These are phyloP conservation scores for Dalechampia spathulata DNA, from an alignment of 441 rosid genomes.

Conservation along the genomic window DNA sequence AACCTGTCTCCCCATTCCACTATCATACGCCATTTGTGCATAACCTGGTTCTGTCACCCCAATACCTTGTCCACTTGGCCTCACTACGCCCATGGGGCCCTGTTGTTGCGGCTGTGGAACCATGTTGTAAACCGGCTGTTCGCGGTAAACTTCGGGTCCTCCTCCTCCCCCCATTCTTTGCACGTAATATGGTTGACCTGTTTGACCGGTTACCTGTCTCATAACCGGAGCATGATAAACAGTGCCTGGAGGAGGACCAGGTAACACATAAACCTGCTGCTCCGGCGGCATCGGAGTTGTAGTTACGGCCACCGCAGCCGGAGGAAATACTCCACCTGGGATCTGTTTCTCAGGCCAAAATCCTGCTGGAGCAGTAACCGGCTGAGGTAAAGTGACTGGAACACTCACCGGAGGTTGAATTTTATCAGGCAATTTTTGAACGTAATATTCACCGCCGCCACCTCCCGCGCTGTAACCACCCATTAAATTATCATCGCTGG, in stretches of 20 bases:
- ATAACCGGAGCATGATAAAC: conserved; percentile 49
- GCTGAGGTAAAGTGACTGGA: background rate
- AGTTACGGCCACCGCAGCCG: conserved; percentile 26
- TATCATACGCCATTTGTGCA: conserved; percentile 48
- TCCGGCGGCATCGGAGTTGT: conserved; percentile 32
- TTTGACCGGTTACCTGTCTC: conserved; percentile 41
- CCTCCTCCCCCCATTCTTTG: conserved; percentile 38
- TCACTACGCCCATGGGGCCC: conserved; percentile 21
- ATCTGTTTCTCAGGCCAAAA: conserved; percentile 64
- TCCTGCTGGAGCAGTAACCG: conserved; percentile 32
- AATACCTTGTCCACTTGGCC: conserved; percentile 23
- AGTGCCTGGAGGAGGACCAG: conserved; percentile 30
- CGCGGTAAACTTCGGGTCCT: conserved; percentile 55
- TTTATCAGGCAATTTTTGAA: conserved; percentile 28
- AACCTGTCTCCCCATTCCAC: conserved; percentile 51
- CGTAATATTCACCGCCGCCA: conserved; percentile 26
- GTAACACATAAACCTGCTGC: conserved; percentile 63
- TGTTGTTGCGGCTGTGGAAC: conserved; percentile 30
- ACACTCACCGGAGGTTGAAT: conserved; percentile 18
- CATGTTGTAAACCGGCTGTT: conserved; percentile 56
- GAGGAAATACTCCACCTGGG: conserved; percentile 31
- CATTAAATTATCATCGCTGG: conserved; percentile 35
- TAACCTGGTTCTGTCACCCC: conserved; percentile 35
- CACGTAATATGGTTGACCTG: conserved; percentile 59
- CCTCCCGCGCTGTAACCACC: conserved; percentile 23